Conservation (phyloP, 106 monocot species). For the Xerophyta viscosa region DNA sequence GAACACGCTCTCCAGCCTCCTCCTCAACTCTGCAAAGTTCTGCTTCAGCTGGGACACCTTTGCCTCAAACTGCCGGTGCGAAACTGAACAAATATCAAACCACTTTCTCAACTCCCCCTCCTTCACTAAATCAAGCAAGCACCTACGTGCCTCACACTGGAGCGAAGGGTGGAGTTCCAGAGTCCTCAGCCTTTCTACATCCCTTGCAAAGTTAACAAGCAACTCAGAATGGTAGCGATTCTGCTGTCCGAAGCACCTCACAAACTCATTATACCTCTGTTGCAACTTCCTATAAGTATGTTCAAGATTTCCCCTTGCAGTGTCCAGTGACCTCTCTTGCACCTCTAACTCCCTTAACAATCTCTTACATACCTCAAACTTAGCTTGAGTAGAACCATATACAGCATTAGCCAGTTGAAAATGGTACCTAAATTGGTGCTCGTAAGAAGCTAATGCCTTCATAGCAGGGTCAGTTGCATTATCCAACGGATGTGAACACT, state of each 20-base stretch:
- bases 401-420: slow-evolving; percentile 64
- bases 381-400: slow-evolving; percentile 30
- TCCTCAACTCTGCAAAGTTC: slow-evolving; percentile 65
- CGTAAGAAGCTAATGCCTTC: slow-evolving; percentile 81
- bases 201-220: slow-evolving; percentile 55
- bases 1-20: slow-evolving; percentile 45
- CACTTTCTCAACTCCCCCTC: slow-evolving; percentile 61
- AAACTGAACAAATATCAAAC: slow-evolving; percentile 47
- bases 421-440: slow-evolving; percentile 72
- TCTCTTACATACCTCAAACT: slow-evolving; percentile 67
- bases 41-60: slow-evolving; percentile 84
- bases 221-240: slow-evolving; percentile 61
- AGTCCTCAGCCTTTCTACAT: slow-evolving; percentile 57
- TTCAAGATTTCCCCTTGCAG: slow-evolving; percentile 68
- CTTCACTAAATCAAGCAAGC: slow-evolving; percentile 84
- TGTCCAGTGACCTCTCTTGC: slow-evolving; percentile 80
- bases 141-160: slow-evolving; percentile 53
- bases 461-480: slow-evolving; percentile 75
- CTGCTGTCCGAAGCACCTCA: slow-evolving; percentile 56
- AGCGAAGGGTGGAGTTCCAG: slow-evolving; percentile 58
- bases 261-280: slow-evolving; percentile 61
- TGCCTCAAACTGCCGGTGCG: slow-evolving; percentile 77
- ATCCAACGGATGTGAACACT: slow-evolving; percentile 56
- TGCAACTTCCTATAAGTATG: slow-evolving; percentile 50
- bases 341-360: slow-evolving; percentile 72